These are phyloP conservation scores for Paraphoma sp. DNA, from an alignment of 2,329 filamentous ascomycete species.

Conservation along the genomic window DNA sequence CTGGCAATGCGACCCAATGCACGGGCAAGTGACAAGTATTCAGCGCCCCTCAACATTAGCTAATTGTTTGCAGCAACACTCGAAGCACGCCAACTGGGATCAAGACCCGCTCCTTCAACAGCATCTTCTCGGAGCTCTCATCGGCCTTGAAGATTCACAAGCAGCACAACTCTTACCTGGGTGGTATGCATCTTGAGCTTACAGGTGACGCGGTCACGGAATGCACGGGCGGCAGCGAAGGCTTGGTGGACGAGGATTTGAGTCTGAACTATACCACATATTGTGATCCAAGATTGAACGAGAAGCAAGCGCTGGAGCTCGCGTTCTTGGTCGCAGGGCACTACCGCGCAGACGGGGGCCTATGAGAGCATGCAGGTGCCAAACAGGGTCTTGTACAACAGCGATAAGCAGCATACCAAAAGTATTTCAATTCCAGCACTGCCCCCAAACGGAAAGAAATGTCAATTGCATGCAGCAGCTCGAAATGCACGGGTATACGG, in stretches of 20 bases:
- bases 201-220: constrained; percentile 97
- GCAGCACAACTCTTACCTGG: constrained; percentile 82
- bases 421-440: not conserved
- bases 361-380: constrained; percentile 4
- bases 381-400: not conserved
- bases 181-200: constrained; percentile 92
- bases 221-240: constrained; percentile 89
- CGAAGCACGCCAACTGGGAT: constrained; percentile 74
- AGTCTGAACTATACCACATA: constrained; percentile 93
- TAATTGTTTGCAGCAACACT: constrained; percentile 57
- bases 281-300: constrained; percentile 93
- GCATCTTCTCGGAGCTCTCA: constrained; percentile 87
- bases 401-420: constrained; percentile 4
- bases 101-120: constrained; percentile 90
- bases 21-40: constrained; percentile 63
- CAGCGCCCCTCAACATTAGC: not conserved
- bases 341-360: constrained; percentile 60
- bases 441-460: not conserved
- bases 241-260: constrained; percentile 85
- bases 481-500: not conserved
- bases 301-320: constrained; percentile 95
- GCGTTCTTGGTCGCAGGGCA: constrained; percentile 92
- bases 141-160: constrained; percentile 86
- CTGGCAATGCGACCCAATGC: constrained; percentile 99
- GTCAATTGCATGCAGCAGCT: not conserved